A percentile compares a stretch with the other conserved stretches of the same genome.
Evolutionary conservation across 2,329 filamentous ascomycete genomes (phyloP).

Genomic region (Botrytis deweyae): DNA sequence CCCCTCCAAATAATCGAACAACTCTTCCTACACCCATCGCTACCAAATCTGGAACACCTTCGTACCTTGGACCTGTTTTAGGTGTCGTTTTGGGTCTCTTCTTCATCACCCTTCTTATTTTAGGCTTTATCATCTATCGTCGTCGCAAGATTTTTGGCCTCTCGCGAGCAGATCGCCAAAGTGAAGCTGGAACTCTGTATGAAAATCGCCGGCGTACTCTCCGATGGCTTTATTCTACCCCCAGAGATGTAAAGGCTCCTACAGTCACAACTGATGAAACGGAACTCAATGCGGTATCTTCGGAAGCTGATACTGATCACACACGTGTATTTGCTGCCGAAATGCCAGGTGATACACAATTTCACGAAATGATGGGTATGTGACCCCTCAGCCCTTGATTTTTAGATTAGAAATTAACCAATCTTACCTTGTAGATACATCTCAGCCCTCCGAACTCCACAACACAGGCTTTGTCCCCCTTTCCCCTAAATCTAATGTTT

Average conservation of each 20-base stretch:
- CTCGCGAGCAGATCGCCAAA: constrained; percentile 25
- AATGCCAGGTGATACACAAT: constrained; percentile 34
- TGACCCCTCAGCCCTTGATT: constrained; percentile 18
- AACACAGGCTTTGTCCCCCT: constrained; percentile 27
- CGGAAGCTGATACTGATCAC: constrained; percentile 28
- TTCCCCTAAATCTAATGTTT: constrained; percentile 1
- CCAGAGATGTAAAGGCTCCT: constrained; percentile 32
- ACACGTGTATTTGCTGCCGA: constrained; percentile 21
- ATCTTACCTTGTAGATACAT: constrained; percentile 30
- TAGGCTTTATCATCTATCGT: constrained; percentile 54
- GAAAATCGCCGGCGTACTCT: constrained; percentile 29
- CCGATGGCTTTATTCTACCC: constrained; percentile 35
- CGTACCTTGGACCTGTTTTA: constrained; percentile 60
- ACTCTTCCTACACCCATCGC: constrained; percentile 23
- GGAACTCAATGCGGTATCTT: constrained; percentile 18
- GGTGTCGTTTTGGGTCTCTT: constrained; percentile 61
- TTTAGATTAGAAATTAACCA: not conserved
- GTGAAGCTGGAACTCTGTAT: constrained; percentile 34
- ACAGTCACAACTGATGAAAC: constrained; percentile 37
- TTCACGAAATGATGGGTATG: constrained; percentile 41
- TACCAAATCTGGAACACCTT: constrained; percentile 43
- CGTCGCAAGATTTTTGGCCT: constrained; percentile 40
- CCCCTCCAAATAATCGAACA: constrained; percentile 23
- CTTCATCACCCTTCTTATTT: constrained; percentile 51
- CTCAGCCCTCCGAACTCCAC: constrained; percentile 31